Evolutionary conservation across 257 asterid species (phyloP).

Genomic region (Nicotiana obtusifolia): DNA sequence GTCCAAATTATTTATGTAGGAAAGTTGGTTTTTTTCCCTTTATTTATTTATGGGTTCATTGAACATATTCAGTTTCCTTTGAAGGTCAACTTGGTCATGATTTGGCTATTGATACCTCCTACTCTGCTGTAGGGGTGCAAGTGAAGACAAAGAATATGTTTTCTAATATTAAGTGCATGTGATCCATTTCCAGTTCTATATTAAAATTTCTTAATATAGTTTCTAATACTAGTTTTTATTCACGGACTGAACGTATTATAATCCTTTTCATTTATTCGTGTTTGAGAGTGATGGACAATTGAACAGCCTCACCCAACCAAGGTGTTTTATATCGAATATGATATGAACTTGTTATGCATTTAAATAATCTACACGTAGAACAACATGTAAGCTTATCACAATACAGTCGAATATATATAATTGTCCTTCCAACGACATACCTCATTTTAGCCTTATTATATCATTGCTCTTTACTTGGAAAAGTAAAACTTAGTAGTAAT

Average conservation of each 20-base stretch:
- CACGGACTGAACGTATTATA: too few species aligned
- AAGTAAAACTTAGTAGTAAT: not conserved
- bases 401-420: too few species aligned
- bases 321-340: too few species aligned
- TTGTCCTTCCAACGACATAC: not conserved
- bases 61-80: not conserved
- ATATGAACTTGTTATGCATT: too few species aligned
- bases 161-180: not conserved
- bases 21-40: not conserved
- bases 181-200: not conserved
- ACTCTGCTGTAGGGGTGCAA: not conserved
- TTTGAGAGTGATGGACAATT: too few species aligned
- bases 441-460: not conserved
- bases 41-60: not conserved
- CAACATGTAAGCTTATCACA: not conserved
- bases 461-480: not conserved
- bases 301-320: too few species aligned
- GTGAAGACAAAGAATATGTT: not conserved
- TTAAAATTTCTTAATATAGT: not conserved
- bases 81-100: not conserved
- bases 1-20: not conserved
- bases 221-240: too few species aligned
- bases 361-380: too few species aligned
- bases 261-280: too few species aligned
- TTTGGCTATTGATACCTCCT: not conserved